Base-by-base conservation (phyloP, 305 asterid genomes). In the Fraxinus baroniana region DNA sequence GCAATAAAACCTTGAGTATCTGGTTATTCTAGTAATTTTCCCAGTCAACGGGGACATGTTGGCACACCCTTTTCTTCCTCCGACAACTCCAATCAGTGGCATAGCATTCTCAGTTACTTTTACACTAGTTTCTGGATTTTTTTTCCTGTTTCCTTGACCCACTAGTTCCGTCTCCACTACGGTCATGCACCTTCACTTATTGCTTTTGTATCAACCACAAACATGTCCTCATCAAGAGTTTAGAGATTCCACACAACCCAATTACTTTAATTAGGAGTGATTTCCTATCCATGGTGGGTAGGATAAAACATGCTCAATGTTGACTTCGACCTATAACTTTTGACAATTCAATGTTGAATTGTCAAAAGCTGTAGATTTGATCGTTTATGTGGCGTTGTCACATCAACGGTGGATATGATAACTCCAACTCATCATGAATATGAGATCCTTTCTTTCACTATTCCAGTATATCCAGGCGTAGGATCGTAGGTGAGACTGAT, bases 101-200 rank as follows among this genome's bases (percentile, higher is more conserved):
- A 33, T 36, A 33, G n/a, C 71, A n/a, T 10, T 10, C 13, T 9
- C 33, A 20, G 37, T 57, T 7, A 6, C 71, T 22, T 20, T 7
- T 20, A 22, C 20, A 60, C 1, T 18, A 7, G 9, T 1, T 10
- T 20, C 0, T 60, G 60, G 22, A 20, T 22, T 78, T 32, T 70
- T 2, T 2, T 44, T 30, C 12, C 49, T 15, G 12, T 17, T 41
- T 1, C 22, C 55, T 76, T 64, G 84, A 81, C 79, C 4, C 15
- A 20, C 5, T 9, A 60, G 8, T 76, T 39, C 13, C 74, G 79
- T 72, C 79, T 81, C 83, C 8, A 52, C 17, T 17, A 81, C 83
- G 83, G 22, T 39, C 26, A 37, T 32, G 78, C 83, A 80, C 83
- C 71, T 22, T 26, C 71, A 60, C 22, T 60, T 60, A 0, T n/a